Base-by-base conservation (phyloP, 495 filamentous ascomycete species). In the Acidomyces sp. region DNA sequence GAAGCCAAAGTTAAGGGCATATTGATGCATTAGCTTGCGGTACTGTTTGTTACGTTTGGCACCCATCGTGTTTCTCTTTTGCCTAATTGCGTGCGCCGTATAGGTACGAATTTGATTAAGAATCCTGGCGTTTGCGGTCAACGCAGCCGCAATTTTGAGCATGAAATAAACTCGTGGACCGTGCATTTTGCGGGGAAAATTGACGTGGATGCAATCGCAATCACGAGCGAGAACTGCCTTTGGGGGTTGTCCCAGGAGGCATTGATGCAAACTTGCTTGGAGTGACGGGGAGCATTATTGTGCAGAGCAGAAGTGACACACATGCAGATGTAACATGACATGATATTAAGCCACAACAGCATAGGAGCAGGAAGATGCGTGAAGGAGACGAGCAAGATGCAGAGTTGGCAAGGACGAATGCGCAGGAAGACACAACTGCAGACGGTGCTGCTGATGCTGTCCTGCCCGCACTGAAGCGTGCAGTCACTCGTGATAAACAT, bases 1-100 rank as follows among this genome's bases (percentile, higher is more conserved):
- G 59, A 93, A 94, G 17, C 79, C 78, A 49, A 87, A 92, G 34
- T 69, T 72, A 45, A 85, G 65, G 53, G 74, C 73, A 74, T 85
- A 96, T 54, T 86, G 76, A 51, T 82, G 75, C 85, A 99, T 95
- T 43, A 95, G 72, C 75, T 93, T 93, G 55, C 84, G 78, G 62
- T 96, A 97, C 58, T 85, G 81, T 66, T 95, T 97, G 5, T 82
- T 78, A 46, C 90, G 77, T 61, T 95, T 95, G 43, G 83, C 86
- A 55, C 81, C 74, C 85, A 93, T 93, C 46, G 57, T 73, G 52
- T n/a, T n/a, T n/a, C n/a, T n/a, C n/a, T n/a, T n/a, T n/a, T n/a
- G n/a, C n/a, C n/a, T n/a, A n/a, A n/a, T n/a, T n/a, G n/a, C n/a
- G n/a, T n/a, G n/a, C n/a, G n/a, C n/a, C n/a, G n/a, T n/a, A n/a